Conservation (phyloP, 768 basidiomycete genomes). For the Mrakia hoshinonis region DNA sequence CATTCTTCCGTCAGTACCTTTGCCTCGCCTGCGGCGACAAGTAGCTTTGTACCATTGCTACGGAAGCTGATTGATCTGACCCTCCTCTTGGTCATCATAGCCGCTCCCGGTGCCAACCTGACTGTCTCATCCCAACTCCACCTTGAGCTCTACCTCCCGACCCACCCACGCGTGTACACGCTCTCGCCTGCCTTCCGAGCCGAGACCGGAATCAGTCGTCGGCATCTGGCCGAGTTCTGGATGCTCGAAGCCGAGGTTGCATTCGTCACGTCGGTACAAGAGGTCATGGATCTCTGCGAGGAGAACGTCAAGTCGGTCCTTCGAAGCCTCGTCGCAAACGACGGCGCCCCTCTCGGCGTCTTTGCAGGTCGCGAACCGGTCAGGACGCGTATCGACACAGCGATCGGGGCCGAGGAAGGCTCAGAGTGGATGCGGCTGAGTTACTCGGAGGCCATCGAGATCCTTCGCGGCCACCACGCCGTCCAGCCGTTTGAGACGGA, state of each 20-base stretch:
- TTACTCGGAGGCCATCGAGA: constrained; percentile 65
- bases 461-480: constrained; percentile 44
- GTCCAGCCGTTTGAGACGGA: constrained; percentile 48
- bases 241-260: constrained; percentile 97
- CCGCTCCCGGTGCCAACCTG: constrained; percentile 46
- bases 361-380: constrained; percentile 19
- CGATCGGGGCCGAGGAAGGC: constrained; percentile 29
- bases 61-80: background rate
- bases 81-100: background rate
- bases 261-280: constrained; percentile 47
- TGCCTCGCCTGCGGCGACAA: constrained; percentile 13
- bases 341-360: constrained; percentile 18
- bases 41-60: no score
- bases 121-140: constrained; percentile 96
- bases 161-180: constrained; percentile 77
- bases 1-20: constrained; percentile 55
- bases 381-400: constrained; percentile 19
- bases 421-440: constrained; percentile 61
- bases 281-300: constrained; percentile 55
- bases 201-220: constrained; percentile 72
- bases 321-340: constrained; percentile 26
- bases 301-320: constrained; percentile 47
- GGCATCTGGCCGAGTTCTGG: constrained; percentile 98
- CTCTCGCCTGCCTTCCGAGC: constrained; percentile 91
- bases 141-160: constrained; percentile 72